Percentiles rank a stretch among this genome's conserved stretches.
Conservation (phyloP, 2,329 filamentous ascomycete species). For the Xylariaceae sp. region DNA sequence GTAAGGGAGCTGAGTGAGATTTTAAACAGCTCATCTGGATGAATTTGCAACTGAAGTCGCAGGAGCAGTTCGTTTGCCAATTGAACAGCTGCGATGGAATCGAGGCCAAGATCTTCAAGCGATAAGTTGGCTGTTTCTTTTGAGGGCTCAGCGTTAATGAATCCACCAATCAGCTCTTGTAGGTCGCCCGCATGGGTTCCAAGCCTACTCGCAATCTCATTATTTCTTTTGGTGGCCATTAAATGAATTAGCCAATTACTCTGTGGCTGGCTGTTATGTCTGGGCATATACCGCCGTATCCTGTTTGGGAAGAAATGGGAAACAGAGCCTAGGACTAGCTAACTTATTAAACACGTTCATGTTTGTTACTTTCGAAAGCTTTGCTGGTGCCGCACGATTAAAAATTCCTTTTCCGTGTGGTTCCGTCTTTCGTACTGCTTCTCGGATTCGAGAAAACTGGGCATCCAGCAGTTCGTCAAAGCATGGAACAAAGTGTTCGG, state of each 20-base stretch:
- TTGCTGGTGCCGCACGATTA: too few species aligned
- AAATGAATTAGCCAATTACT: too few species aligned
- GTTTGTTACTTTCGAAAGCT: too few species aligned
- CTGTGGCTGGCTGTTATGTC: background rate
- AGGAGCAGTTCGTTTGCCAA: background rate
- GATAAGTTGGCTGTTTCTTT: background rate
- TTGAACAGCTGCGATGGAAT: slow-evolving; percentile 9
- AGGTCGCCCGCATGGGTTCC: background rate
- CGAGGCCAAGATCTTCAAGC: slow-evolving; percentile 3
- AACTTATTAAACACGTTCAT: too few species aligned
- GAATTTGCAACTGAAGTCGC: slow-evolving; percentile 5
- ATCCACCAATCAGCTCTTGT: background rate
- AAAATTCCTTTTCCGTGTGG: too few species aligned
- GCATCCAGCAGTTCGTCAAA: too few species aligned
- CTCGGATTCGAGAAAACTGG: too few species aligned
- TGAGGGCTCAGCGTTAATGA: background rate
- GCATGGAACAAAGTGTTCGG: too few species aligned
- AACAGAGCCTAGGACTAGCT: too few species aligned
- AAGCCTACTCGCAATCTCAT: background rate
- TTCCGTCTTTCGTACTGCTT: too few species aligned
- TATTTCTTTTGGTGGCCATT: background rate
- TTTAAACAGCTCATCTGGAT: slow-evolving; percentile 7
- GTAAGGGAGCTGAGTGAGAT: background rate
- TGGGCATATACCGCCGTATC: too few species aligned
- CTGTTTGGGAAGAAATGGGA: too few species aligned